A percentile compares a stretch with the other conserved stretches of the same genome.
These are phyloP conservation scores for Suillus discolor DNA, from an alignment of 768 basidiomycete genomes.

Conservation along the genomic window DNA sequence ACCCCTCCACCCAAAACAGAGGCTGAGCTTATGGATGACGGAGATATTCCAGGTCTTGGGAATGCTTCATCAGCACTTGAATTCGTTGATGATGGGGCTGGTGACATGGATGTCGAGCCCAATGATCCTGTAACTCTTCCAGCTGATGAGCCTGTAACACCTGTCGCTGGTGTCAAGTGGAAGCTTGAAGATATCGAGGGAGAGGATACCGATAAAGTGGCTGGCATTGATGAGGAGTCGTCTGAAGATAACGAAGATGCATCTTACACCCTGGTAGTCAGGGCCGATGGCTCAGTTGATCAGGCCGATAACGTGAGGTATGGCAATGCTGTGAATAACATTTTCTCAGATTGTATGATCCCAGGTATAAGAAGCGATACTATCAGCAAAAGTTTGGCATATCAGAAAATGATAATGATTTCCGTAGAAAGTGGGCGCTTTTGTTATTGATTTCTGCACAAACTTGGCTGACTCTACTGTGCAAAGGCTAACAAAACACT, in stretches of 20 bases:
- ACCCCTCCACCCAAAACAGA: slow-evolving; percentile 26
- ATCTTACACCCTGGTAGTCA: slow-evolving; percentile 70
- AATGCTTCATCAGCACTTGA: slow-evolving; percentile 25
- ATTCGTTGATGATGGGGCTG: slow-evolving; percentile 26
- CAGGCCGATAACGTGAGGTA: slow-evolving; percentile 94
- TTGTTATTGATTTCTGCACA: slow-evolving; percentile 8
- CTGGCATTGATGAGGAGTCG: slow-evolving; percentile 36
- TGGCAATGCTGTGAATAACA: slow-evolving; percentile 31
- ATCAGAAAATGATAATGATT: slow-evolving; percentile 66
- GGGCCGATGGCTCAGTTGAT: slow-evolving; percentile 90
- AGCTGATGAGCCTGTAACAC: slow-evolving; percentile 23
- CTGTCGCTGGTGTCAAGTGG: slow-evolving; percentile 44
- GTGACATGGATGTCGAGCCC: slow-evolving; percentile 26
- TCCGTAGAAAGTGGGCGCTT: slow-evolving; percentile 65
- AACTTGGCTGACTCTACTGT: slow-evolving; percentile 11
- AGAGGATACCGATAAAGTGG: slow-evolving; percentile 38
- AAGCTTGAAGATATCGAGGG: slow-evolving; percentile 44
- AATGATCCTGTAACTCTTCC: slow-evolving; percentile 13
- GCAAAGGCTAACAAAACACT: slow-evolving; percentile 73
- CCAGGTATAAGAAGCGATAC: slow-evolving; percentile 94
- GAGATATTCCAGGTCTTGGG: slow-evolving; percentile 37
- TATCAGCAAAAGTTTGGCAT: slow-evolving; percentile 92
- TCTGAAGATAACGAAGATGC: slow-evolving; percentile 50
- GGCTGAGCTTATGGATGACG: slow-evolving; percentile 31
- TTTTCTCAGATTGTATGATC: slow-evolving; percentile 80